Base-by-base conservation (phyloP, 164 flowering plant species). In the Chloranthus sessilifolius region DNA sequence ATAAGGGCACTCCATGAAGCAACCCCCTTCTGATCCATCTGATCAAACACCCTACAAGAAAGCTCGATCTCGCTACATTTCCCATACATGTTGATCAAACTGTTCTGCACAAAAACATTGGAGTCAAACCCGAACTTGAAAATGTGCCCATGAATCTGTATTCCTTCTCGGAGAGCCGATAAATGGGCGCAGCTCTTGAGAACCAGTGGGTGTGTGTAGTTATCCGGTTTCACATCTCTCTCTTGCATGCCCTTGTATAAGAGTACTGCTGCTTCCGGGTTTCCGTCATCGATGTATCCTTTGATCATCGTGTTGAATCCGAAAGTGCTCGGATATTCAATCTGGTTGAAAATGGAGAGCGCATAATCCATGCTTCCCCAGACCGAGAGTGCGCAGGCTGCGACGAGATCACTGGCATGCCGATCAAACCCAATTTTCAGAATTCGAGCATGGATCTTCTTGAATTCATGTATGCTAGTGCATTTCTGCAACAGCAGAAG, bases 321-420 rank as follows among this genome's bases (percentile, higher is more conserved):
- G 36, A 82, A 89, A 26, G 75, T 46, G 51, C 65, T 66, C 16
- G 90, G 90, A 19, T 80, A 79, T 5, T 72, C 78, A 11, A 83
- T 68, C 53, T 62, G 71, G 11, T 58, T 12, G 56, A 89, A 89
- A 40, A 89, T 76, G 39, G 82, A 82, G 65, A 76, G 67, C 1
- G 95, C 97, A 53, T 85, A 82, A 40, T 73, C 82, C 88, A 86
- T 82, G 73, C 81, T 79, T 4, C 86, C 86, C 95, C 95, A 89
- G 3, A 56, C 55, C 9, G 95, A 74, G 5, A 82, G 74, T 52
- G 90, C 90, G 56, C 83, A 79, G 30, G 78, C 58, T 0, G 75
- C 61, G 8, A 89, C 11, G 44, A 86, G 75, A 68, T 67, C 74
- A 62, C 78, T 67, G n/a, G 71, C 45, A 42, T 65, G 61, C 22